Base-by-base conservation (phyloP, 148 eudicot species). In the Pharnaceum exiguum region DNA sequence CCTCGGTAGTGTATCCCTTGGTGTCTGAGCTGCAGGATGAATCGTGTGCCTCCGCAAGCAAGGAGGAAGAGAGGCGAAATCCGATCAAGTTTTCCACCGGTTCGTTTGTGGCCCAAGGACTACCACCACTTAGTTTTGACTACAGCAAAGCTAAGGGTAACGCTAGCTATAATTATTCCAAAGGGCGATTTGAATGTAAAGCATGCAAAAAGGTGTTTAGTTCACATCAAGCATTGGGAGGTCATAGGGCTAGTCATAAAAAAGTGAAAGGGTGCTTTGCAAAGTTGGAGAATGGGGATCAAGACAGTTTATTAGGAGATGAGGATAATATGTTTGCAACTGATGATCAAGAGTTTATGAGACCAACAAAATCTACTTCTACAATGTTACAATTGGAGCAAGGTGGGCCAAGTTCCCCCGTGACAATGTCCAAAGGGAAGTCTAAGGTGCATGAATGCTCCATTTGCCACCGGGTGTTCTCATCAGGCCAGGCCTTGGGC, bases 401-500 rank as follows among this genome's bases (percentile, higher is more conserved):
- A 4, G 67, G 68, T 24, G 75, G 78, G 2, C 48, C 77, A 9
- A 69, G 66, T 10, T 46, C 70, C 2, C 18, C 71, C 4, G 10
- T 46, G 24, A 27, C 35, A 10, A 46, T 63, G 25, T 47, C 82
- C 4, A 85, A 71, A 70, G 78, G 69, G 60, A 85, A 74, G 36
- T 57, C 97, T 0, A 83, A 86, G 40, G 90, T 83, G 2, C 98
- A 93, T 28, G 83, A 88, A 59, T 93, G 96, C 64, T 73, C 94
- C 3, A 83, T 93, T 13, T 93, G 98, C 27, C 86, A 85, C 25
- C 59, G 84, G 18, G 62, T 83, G 16, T 93, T 93, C 62, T 66
- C 87, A 0, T 83, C 96, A 0, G 99, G 96, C 1, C 96, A 93
- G 69, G 99, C 99, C 5, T 36, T 93, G 4, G 98, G 99, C 2